A percentile compares a stretch with the other conserved stretches of the same genome.
Evolutionary conservation across 768 basidiomycete genomes (phyloP).

Genomic region (Leccinum ochraceum): DNA sequence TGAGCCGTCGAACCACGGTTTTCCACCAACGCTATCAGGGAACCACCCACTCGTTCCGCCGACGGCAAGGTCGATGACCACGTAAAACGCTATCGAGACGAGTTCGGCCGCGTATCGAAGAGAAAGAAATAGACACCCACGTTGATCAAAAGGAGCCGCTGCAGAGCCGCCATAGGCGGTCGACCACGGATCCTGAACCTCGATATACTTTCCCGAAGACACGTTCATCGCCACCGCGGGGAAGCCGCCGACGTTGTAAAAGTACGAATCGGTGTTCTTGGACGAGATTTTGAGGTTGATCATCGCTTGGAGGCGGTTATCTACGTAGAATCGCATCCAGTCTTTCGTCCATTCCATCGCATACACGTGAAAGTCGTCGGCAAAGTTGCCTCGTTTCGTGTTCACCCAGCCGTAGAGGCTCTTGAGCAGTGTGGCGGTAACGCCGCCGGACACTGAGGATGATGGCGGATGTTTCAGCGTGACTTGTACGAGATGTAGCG

Average conservation of each 20-base stretch:
- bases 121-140: slow-evolving; percentile 13
- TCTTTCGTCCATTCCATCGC: slow-evolving; percentile 60
- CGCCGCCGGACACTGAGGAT: slow-evolving; percentile 9
- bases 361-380: slow-evolving; percentile 52
- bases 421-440: slow-evolving; percentile 29
- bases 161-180: slow-evolving; percentile 41
- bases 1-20: slow-evolving; percentile 62
- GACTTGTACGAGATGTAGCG: too few species aligned
- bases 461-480: not conserved
- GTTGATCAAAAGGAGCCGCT: slow-evolving; percentile 46
- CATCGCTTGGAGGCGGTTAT: slow-evolving; percentile 51
- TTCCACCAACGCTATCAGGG: slow-evolving; percentile 51
- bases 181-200: slow-evolving; percentile 52
- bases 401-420: slow-evolving; percentile 39
- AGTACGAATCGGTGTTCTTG: slow-evolving; percentile 44
- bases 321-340: slow-evolving; percentile 57
- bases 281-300: slow-evolving; percentile 49
- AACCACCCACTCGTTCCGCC: slow-evolving; percentile 72
- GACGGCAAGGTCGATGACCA: slow-evolving; percentile 77
- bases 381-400: slow-evolving; percentile 46
- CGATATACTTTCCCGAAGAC: slow-evolving; percentile 38
- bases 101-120: not conserved
- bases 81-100: slow-evolving; percentile 65
- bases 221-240: slow-evolving; percentile 49
- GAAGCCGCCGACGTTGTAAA: slow-evolving; percentile 55